phyloP scores from a whole-genome alignment of 1,139 yeast genomes.

The Blastobotrys serpentis region DNA sequence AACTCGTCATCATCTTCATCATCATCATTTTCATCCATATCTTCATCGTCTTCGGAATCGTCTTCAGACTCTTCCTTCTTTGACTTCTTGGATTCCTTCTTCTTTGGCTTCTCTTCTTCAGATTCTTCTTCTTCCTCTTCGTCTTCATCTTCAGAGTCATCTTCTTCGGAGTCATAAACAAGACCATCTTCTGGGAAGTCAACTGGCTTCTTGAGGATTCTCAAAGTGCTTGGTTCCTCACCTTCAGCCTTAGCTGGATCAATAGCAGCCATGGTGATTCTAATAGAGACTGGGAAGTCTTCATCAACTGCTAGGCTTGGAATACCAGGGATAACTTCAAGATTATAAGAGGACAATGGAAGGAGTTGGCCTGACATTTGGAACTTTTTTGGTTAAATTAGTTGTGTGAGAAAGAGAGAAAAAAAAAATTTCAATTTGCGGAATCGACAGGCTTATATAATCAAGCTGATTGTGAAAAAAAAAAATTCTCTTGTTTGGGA shows the following conservation, averaged over 20 bases:
- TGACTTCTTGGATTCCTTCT: slow-evolving; percentile 21
- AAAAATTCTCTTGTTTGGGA: slow-evolving; percentile 8
- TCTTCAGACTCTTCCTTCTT: slow-evolving; percentile 26
- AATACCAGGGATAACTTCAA: slow-evolving; percentile 79
- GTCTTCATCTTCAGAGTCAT: slow-evolving; percentile 54
- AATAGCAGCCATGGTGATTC: slow-evolving; percentile 91
- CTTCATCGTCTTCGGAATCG: slow-evolving; percentile 40
- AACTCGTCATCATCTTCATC: slow-evolving; percentile 58
- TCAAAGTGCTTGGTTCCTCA: slow-evolving; percentile 75
- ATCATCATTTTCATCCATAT: slow-evolving; percentile 49
- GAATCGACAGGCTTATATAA: background rate
- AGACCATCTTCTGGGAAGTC: slow-evolving; percentile 52
- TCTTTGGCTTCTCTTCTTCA: slow-evolving; percentile 36
- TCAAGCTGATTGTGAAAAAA: slow-evolving; percentile 3
- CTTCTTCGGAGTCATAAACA: slow-evolving; percentile 48
- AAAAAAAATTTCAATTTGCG: slow-evolving; percentile 3
- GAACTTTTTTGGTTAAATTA: background rate
- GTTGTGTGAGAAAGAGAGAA: slow-evolving; percentile 6
- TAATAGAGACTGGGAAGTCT: slow-evolving; percentile 83
- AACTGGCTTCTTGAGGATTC: slow-evolving; percentile 74
- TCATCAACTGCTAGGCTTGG: slow-evolving; percentile 86
- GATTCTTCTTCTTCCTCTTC: slow-evolving; percentile 49
- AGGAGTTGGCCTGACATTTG: slow-evolving; percentile 42
- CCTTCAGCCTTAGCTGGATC: slow-evolving; percentile 85
- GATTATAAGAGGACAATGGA: slow-evolving; percentile 83